Base-by-base conservation (phyloP, 1,284 basidiomycete genomes). In the Naganishia sp. region DNA sequence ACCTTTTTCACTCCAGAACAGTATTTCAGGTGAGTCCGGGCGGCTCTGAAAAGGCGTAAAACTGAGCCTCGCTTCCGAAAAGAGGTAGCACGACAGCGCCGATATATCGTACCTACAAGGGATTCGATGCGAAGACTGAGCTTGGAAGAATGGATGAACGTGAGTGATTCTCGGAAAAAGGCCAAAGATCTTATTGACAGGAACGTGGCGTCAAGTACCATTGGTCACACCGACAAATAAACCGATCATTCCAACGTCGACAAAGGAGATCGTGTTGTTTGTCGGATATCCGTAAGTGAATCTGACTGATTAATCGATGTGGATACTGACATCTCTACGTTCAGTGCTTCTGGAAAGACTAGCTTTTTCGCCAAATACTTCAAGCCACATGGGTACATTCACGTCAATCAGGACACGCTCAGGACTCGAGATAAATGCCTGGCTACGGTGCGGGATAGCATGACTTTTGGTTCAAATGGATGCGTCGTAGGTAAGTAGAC, bases 371-470 rank as follows among this genome's bases (percentile, higher is more conserved):
- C 81, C 13, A 82, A 78, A 45, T 81, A 92, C 73, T 94, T 97
- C 75, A 77, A 81, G n/a, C 82, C 85, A 0, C 80, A 78, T 5
- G 86, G 83, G 15, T 95, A 97, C 75, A 80, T 83, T 3, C 90
- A 94, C 71, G 83, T 96, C 68, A 94, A 94, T 75, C 92, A 95
- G 79, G 92, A 95, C 76, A 87, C 82, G 1, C 81, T 97, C 1
- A 69, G 70, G 16, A 87, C 86, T 13, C 83, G 89, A 52, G 82
- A 86, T 6, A 91, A 87, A 74, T 96, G 94, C 72, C 69, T 93
- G 42, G 86, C 84, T 70, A 84, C 83, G 0, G 86, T 87, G 0
- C 82, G 86, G 55, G 83, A 85, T 50, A 82, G 83, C 0, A 72
- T 95, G 25, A 71, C 77, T 25, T 80, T 80, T 0, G 86, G 85